phyloP scores from a whole-genome alignment of 495 filamentous ascomycete genomes.

The Lophium mytilinum region DNA sequence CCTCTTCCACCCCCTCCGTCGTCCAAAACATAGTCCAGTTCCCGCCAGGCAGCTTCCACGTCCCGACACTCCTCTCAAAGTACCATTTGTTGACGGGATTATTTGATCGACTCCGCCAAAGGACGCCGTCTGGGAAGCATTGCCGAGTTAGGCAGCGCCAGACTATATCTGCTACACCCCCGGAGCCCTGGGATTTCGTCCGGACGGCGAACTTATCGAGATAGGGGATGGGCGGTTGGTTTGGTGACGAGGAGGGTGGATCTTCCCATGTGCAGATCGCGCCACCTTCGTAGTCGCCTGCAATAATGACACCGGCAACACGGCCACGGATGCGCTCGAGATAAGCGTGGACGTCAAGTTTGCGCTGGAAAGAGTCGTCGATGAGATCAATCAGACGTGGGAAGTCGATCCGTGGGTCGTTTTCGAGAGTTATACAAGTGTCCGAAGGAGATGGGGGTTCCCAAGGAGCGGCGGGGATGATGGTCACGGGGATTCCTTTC shows the following conservation, averaged over 20 bases:
- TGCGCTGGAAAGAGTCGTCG: slow-evolving; percentile 85
- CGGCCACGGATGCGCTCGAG: slow-evolving; percentile 64
- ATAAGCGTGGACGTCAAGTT: slow-evolving; percentile 77
- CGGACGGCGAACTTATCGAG: slow-evolving; percentile 96
- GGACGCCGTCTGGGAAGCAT: slow-evolving; percentile 59
- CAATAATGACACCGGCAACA: slow-evolving; percentile 85
- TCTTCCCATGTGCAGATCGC: slow-evolving; percentile 93
- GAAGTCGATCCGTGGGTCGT: slow-evolving; percentile 73
- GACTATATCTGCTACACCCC: slow-evolving; percentile 88
- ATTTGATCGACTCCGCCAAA: slow-evolving; percentile 34
- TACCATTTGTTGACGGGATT: slow-evolving; percentile 50
- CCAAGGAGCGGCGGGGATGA: slow-evolving; percentile 65
- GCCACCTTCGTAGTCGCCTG: slow-evolving; percentile 92
- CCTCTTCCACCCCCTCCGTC: slow-evolving; percentile 48
- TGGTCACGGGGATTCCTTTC: slow-evolving; percentile 78
- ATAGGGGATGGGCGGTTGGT: slow-evolving; percentile 71
- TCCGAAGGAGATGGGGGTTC: slow-evolving; percentile 46
- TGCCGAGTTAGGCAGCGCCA: slow-evolving; percentile 91
- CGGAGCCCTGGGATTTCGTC: slow-evolving; percentile 77
- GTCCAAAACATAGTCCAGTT: slow-evolving; percentile 99
- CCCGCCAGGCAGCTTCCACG: slow-evolving; percentile 64
- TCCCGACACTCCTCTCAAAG: slow-evolving; percentile 79
- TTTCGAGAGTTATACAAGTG: slow-evolving; percentile 49
- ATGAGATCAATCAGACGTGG: slow-evolving; percentile 77
- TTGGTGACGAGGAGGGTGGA: slow-evolving; percentile 47